Evolutionary conservation across 495 filamentous ascomycete genomes (phyloP), one percentile per base, ranked within the genome.

Genomic region (Staphylotrichum tortipilum): DNA sequence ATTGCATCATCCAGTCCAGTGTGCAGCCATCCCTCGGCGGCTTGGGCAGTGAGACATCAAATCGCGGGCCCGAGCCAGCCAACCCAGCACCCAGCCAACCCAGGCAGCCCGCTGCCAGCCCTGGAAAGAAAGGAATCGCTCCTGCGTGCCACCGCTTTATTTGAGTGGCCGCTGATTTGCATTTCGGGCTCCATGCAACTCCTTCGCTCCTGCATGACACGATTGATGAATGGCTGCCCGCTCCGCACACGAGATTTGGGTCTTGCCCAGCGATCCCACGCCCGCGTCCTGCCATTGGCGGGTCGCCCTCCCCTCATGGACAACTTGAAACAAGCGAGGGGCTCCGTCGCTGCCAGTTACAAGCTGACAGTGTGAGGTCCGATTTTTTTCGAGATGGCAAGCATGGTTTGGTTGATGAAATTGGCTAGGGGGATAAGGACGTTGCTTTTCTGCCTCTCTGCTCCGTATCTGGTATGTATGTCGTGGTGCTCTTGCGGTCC

Each of bases 311-410:
- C 54, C 57, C 62, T 49, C 53, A 49, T 57, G 47, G 47, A n/a
- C 52, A 52, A 65, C 52, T 59, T 69, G 66, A 71, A 69, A 71
- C 65, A 68, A 61, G 62, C 65, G 64, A 66, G 55, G 62, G 65
- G 56, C 54, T 59, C 49, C 47, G 45, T 47, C 37, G 42, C 17
- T 21, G 47, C 43, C n/a, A n/a, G n/a, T n/a, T n/a, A n/a, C n/a
- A n/a, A n/a, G n/a, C n/a, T n/a, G n/a, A n/a, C n/a, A n/a, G n/a
- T n/a, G n/a, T n/a, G n/a, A n/a, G n/a, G n/a, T n/a, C n/a, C n/a
- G n/a, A n/a, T n/a, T n/a, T n/a, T n/a, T n/a, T n/a, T n/a, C n/a
- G n/a, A n/a, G n/a, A n/a, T n/a, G n/a, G n/a, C n/a, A n/a, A n/a
- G n/a, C n/a, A n/a, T n/a, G n/a, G n/a, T n/a, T n/a, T n/a, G n/a